Evolutionary conservation across 805 yeast genomes (phyloP).

Genomic region (Blastobotrys chiropterorum): DNA sequence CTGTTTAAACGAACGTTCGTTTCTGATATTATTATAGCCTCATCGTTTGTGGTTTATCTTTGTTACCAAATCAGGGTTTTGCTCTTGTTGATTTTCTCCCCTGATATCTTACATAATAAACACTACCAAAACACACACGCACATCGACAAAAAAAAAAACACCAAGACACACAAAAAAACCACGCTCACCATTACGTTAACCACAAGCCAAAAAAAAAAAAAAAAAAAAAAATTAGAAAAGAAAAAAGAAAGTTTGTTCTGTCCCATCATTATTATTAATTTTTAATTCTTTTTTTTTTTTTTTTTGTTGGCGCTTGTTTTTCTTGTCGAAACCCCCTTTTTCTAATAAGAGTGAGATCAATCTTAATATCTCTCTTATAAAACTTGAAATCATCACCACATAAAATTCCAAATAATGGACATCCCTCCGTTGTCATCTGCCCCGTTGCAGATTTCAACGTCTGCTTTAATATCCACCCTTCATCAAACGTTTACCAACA

Average conservation of each 20-base stretch:
- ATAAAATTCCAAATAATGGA: conserved; percentile 26
- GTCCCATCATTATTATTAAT: too few relatives aligned
- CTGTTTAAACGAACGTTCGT: not conserved
- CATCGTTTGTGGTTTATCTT: too few relatives aligned
- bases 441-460: conserved; percentile 26
- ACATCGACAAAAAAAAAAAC: not conserved
- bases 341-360: not conserved
- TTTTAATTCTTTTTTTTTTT: not conserved
- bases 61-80: not conserved
- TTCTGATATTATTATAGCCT: too few relatives aligned
- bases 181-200: not conserved
- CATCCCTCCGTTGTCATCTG: conserved; percentile 28
- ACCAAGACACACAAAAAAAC: not conserved
- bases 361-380: not conserved
- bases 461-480: conserved; percentile 31
- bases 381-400: too few relatives aligned
- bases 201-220: not conserved
- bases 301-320: not conserved
- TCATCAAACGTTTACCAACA: conserved; percentile 27
- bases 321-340: not conserved
- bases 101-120: not conserved
- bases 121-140: not conserved
- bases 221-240: too few relatives aligned
- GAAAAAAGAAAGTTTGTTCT: not conserved
- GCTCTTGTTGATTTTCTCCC: not conserved